A percentile compares a stretch with the other conserved stretches of the same genome.
Conservation (phyloP, 192 early-diverging fungal species). For the Piromyces finnis region DNA sequence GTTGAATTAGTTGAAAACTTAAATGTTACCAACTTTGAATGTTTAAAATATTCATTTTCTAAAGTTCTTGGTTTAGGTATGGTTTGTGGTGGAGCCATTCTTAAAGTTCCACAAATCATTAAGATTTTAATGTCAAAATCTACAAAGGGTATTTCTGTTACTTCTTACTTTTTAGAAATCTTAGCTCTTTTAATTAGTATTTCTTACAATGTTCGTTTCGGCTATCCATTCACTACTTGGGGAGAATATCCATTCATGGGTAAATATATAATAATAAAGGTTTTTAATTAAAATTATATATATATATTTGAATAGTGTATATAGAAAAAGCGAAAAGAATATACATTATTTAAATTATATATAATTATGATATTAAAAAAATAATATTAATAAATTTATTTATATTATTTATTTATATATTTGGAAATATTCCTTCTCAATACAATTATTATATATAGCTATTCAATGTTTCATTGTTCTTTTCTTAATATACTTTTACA, state of each 20-base stretch:
- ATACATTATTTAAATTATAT: no score
- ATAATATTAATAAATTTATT: no score
- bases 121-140: slow-evolving; percentile 60
- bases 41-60: slow-evolving; percentile 65
- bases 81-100: slow-evolving; percentile 74
- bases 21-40: slow-evolving; percentile 44
- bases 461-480: neutral
- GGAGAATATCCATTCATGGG: slow-evolving; percentile 9
- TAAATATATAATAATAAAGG: no score
- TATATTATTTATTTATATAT: no score
- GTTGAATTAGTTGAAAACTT: slow-evolving; percentile 51
- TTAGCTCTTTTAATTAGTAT: slow-evolving; percentile 52
- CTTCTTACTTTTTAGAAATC: slow-evolving; percentile 68
- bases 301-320: no score
- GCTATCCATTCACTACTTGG: slow-evolving; percentile 68
- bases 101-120: slow-evolving; percentile 92
- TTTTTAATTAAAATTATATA: no score
- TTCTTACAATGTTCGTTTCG: slow-evolving; percentile 69
- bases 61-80: slow-evolving; percentile 90
- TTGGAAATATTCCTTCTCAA: no score
- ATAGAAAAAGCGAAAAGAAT: no score
- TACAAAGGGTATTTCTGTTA: slow-evolving; percentile 62
- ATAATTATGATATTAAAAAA: no score
- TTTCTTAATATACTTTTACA: neutral
- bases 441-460: neutral